phyloP scores from a whole-genome alignment of 2,329 filamentous ascomycete species.

The Botryotinia calthae region DNA sequence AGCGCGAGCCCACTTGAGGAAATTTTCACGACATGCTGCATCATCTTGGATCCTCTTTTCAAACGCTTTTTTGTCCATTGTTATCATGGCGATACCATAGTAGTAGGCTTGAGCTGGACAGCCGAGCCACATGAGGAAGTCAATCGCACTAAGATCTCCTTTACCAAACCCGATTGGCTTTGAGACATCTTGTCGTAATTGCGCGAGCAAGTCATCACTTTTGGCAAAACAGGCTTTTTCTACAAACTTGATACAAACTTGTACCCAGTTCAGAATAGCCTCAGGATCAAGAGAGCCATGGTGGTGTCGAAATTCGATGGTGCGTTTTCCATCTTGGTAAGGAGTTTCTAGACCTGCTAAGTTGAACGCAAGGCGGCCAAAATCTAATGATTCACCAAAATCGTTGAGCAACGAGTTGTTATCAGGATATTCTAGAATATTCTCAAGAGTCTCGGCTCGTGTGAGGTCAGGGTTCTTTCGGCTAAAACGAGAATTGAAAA shows the following conservation, averaged over 20 bases:
- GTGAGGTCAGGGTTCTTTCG: background rate
- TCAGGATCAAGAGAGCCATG: conserved; percentile 27
- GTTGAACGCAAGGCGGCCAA: background rate
- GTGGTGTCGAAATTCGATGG: conserved; percentile 35
- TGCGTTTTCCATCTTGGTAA: conserved; percentile 3
- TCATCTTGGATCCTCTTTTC: background rate
- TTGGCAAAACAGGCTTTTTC: background rate
- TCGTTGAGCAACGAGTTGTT: background rate
- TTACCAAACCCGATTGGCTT: background rate
- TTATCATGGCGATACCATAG: background rate
- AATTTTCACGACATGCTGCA: background rate
- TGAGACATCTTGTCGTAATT: background rate
- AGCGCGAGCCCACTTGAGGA: background rate
- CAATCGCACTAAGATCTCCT: background rate
- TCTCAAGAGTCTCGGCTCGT: background rate
- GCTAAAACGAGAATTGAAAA: background rate
- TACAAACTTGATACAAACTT: conserved; percentile 24
- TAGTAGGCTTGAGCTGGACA: conserved; percentile 6
- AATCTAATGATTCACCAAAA: background rate
- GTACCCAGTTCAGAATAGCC: conserved; percentile 28
- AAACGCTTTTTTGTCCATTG: background rate
- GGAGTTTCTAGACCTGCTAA: background rate
- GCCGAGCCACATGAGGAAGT: background rate
- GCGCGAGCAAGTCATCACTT: background rate
- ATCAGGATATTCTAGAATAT: background rate